Evolutionary conservation across 257 asterid genomes (phyloP), one percentile per base, ranked within the genome.

Genomic region (Mentha longifolia): DNA sequence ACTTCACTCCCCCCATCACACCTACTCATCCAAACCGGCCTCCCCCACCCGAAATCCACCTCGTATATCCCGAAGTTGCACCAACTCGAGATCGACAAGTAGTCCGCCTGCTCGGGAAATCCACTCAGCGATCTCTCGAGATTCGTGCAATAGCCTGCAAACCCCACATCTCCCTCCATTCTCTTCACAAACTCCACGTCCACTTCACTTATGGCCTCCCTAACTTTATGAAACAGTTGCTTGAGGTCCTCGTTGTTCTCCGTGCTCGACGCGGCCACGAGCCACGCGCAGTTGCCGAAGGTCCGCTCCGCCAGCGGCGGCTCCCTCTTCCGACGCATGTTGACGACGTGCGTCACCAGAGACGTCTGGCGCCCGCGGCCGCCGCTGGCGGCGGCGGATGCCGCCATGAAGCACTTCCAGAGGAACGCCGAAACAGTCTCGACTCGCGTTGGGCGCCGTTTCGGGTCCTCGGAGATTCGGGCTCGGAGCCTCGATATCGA

Each of bases 281-380:
- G 75, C 82, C 86, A 79, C 14, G 72, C 78, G 45, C 68, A 74
- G 47, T 81, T 84, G 15, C 89, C 86, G 73, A 84, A 84, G 63
- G 76, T 51, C 22, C 64, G 31, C 2, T 84, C 84, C 0, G 79
- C 68, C 0, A 81, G 65, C 0, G 76, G 71, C 9, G 82, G 76
- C 8, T 81, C 73, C 9, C 82, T 42, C 47, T 74, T 81, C 28
- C 83, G 49, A 42, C 88, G 68, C 83, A 84, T 76, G 86, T 79
- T 81, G 45, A 81, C 86, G 1, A 68, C 76, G 4, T 84, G 88
- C 3, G 74, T 81, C 28, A 81, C 75, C 15, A 76, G 7, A 0
- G 85, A 75, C 9, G 33, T 28, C 5, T 0, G 8, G 0, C 31
- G 31, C 0, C 31, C 3, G 31, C 3, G 43, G 43, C 43, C 43